Conservation (phyloP, 2,329 filamentous ascomycete genomes). For the Ampelomyces quisqualis region DNA sequence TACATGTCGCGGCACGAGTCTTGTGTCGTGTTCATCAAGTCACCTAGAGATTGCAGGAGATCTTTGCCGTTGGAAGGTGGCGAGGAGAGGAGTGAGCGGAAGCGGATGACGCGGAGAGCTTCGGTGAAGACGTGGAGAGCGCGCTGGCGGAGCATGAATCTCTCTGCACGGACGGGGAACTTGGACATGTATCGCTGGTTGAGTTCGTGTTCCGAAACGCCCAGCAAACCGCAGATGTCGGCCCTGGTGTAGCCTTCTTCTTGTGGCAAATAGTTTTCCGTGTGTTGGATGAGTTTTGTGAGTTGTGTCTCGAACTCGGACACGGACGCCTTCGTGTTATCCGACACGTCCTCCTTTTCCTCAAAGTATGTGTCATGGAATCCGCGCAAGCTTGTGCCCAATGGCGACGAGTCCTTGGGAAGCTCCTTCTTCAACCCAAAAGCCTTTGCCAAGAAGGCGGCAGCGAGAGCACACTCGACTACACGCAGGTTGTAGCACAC, state of each 20-base stretch:
- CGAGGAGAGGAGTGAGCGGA: constrained; percentile 70
- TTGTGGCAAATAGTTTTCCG: constrained; percentile 69
- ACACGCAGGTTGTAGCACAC: constrained; percentile 96
- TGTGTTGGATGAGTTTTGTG: constrained; percentile 67
- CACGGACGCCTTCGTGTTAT: constrained; percentile 51
- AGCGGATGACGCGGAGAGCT: constrained; percentile 79
- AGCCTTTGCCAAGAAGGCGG: constrained; percentile 63
- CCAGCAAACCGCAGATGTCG: constrained; percentile 74
- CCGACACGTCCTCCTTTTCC: constrained; percentile 49
- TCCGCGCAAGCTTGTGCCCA: constrained; percentile 79
- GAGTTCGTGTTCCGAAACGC: constrained; percentile 68
- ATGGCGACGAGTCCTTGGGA: constrained; percentile 74
- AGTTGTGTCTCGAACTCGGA: constrained; percentile 63
- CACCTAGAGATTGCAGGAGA: constrained; percentile 73
- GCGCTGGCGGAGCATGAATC: constrained; percentile 83
- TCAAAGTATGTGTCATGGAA: constrained; percentile 83
- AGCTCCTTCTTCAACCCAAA: constrained; percentile 61
- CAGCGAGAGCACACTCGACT: constrained; percentile 90
- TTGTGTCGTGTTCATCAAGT: constrained; percentile 86
- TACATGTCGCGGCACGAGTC: constrained; percentile 82
- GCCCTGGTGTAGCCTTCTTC: constrained; percentile 85
- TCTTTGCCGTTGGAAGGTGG: constrained; percentile 55
- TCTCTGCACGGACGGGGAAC: constrained; percentile 84
- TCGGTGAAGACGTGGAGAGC: constrained; percentile 90
- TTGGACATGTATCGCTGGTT: constrained; percentile 78